Conservation (phyloP, 805 yeast species). For the Spathaspora gorwiae region DNA sequence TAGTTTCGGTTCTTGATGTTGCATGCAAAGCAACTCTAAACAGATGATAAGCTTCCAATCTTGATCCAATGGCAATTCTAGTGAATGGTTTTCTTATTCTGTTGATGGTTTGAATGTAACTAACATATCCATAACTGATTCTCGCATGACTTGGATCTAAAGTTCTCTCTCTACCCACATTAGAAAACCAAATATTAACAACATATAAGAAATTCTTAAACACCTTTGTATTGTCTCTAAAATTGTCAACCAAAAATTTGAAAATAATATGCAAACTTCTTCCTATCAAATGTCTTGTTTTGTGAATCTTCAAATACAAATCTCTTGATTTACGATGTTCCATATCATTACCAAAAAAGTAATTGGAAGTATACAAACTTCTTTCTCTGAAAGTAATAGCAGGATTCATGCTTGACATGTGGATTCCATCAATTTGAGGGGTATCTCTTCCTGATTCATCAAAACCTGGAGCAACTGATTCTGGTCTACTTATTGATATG, state of each 20-base stretch:
- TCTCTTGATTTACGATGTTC: constrained; percentile 36
- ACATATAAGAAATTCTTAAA: constrained; percentile 60
- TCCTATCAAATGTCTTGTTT: constrained; percentile 56
- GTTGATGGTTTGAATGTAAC: constrained; percentile 57
- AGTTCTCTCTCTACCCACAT: constrained; percentile 69
- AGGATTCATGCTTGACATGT: constrained; percentile 48
- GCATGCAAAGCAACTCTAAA: constrained; percentile 69
- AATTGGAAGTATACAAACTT: constrained; percentile 59
- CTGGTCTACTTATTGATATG: constrained; percentile 6
- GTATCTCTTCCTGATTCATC: constrained; percentile 42
- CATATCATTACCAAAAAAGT: constrained; percentile 55
- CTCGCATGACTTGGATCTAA: constrained; percentile 53
- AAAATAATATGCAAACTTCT: constrained; percentile 56
- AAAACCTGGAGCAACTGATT: constrained; percentile 13
- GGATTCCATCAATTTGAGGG: constrained; percentile 40
- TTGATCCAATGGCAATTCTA: constrained; percentile 68
- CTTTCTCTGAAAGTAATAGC: constrained; percentile 54
- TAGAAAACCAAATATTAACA: constrained; percentile 71
- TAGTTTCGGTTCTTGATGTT: constrained; percentile 67
- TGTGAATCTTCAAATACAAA: constrained; percentile 47
- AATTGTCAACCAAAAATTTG: constrained; percentile 41
- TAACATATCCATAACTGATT: constrained; percentile 52
- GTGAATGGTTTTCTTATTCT: constrained; percentile 69
- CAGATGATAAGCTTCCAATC: constrained; percentile 69
- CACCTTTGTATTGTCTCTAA: constrained; percentile 60